Base-by-base conservation (phyloP, 139 green algal species). In the Picochlorum sp. region DNA sequence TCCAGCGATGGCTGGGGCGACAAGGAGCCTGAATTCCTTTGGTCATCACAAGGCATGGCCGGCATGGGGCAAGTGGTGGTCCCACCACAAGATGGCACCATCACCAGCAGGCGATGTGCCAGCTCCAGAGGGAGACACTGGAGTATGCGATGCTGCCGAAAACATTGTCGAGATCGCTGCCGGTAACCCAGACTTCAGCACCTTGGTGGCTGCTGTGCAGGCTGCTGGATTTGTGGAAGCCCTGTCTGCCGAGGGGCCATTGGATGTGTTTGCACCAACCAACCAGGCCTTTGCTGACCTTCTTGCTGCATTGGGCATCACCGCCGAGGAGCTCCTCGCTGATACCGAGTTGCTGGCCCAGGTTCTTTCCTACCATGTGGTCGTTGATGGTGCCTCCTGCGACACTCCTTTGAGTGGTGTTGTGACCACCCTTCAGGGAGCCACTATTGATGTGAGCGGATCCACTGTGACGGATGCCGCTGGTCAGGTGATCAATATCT, bases 221-320 rank as follows among this genome's bases (percentile, higher is more conserved):
- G 66, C 68, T 26, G 61, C 37, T 30, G 52, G 52, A 54, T n/a
- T 60, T 9, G 45, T 26, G 23, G 65, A 78, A 1, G 57, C 65
- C 37, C 62, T 79, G 49, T 37, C 31, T 41, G 26, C 63, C 62
- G 44, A 62, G 28, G 56, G 16, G 20, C 49, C 77, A 21, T 47
- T 78, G 5, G 73, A 70, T 31, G 59, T 85, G 23, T 78, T 85
- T 49, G 79, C 74, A 1, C 79, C 79, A 13, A 86, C 71, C 63
- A 76, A 85, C 23, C 69, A 66, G 4, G 79, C 78, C 10, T 85
- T 85, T 60, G 24, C 11, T 3, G 31, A 31, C 14, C 21, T 65
- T 15, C 49, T 78, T 4, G 11, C 16, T 8, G 8, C 18, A 21
- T 54, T 74, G 21, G 78, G 69, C 30, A 26, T 85, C 14, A 84